Conservation (phyloP, 2,329 filamentous ascomycete genomes). For the Mollisia scopiformis region DNA sequence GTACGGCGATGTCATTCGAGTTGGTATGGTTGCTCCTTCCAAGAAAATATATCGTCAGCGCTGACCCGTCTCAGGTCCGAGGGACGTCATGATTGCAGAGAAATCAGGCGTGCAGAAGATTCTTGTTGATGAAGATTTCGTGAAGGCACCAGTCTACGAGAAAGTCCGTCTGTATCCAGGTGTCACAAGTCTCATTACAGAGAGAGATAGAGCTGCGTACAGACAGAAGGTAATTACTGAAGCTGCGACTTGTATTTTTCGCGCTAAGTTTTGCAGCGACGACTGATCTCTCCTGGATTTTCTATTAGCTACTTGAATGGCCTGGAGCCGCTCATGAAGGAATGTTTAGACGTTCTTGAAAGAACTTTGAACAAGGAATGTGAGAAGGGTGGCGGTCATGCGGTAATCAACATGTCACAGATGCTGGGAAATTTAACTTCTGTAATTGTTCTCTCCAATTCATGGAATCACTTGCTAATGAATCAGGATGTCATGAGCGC, state of each 20-base stretch:
- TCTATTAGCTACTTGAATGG: conserved; percentile 26
- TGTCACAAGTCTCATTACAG: conserved; percentile 19
- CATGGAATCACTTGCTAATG: neutral
- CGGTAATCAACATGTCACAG: conserved; percentile 13
- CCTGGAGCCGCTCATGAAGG: conserved; percentile 21
- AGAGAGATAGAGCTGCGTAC: conserved; percentile 20
- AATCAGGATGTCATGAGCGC: conserved; percentile 24
- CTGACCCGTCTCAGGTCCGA: conserved; percentile 10
- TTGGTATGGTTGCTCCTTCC: conserved; percentile 16
- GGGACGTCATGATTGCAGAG: conserved; percentile 18
- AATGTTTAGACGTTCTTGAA: conserved; percentile 19
- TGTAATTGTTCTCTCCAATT: conserved; percentile 2
- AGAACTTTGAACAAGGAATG: conserved; percentile 14
- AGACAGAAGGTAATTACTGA: conserved; percentile 20
- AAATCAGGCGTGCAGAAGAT: conserved; percentile 20
- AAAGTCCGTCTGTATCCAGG: neutral
- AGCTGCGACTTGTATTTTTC: neutral
- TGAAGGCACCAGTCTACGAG: conserved; percentile 21
- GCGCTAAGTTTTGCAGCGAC: conserved; percentile 8
- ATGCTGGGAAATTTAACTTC: conserved; percentile 21
- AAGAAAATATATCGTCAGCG: no score
- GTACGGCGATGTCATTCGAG: conserved; percentile 24
- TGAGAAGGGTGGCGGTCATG: conserved; percentile 8
- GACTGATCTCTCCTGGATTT: conserved; percentile 23
- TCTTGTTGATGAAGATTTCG: conserved; percentile 22